Evolutionary conservation across 495 filamentous ascomycete genomes (phyloP), one percentile per base, ranked within the genome.

Genomic region (Staphylotrichum longicolle): DNA sequence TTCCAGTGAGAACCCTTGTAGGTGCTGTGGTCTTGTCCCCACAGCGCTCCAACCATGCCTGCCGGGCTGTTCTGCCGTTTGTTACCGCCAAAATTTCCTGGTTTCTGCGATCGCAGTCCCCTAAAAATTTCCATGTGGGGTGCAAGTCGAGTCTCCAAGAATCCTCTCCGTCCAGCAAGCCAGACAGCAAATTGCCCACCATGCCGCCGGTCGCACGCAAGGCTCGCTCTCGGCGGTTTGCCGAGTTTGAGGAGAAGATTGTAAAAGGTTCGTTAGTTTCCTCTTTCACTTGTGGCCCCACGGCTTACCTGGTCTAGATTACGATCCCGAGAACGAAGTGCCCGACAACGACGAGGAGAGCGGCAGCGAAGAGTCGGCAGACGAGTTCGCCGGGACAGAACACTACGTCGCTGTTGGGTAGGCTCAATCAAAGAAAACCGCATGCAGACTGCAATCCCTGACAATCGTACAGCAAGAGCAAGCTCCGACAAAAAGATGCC

Each of bases 391-490:
- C 72, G 85, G 69, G 20, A 85, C 91, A 14, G 93, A 94, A 63
- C 93, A 98, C 68, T 98, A 98, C 71, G 81, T 87, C 32, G 74
- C 83, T 58, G 89, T 96, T 67, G 87, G 88, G 88, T 93, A 81
- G 50, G 68, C 60, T 42, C 27, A 27, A 27, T 27, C 20, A 27
- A 27, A 27, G 20, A 27, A 27, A 27, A 27, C 20, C 20, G 20
- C 3, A 39, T 12, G 6, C 14, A 12, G 9, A 47, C 37, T n/a
- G 20, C 60, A 27, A n/a, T 60, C 45, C 48, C 40, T 20, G 14
- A 34, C 65, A 30, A 7, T 27, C 44, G 7, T 53, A 35, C 66
- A 92, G 90, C 15, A 93, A 93, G 80, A 93, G 86, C 74, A 92
- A 89, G 70, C 82, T 97, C 48, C 86, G 91, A 59, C 90, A 92